Conservation (phyloP, 805 yeast species). For the Danielozyma ontarioensis region DNA sequence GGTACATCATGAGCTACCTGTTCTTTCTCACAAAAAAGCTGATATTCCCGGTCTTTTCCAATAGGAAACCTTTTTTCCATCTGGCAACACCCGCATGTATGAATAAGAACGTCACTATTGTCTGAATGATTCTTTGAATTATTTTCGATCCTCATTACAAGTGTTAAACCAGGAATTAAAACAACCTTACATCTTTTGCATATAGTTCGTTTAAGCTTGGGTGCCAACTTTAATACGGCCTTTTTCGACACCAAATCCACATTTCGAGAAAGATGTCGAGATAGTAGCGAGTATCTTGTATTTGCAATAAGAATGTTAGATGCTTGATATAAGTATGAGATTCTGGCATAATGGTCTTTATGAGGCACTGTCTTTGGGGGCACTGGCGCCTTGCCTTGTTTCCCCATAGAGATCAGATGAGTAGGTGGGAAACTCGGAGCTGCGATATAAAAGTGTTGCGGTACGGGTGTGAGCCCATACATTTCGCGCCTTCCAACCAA, state of each 20-base stretch:
- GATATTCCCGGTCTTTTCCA: conserved; percentile 49
- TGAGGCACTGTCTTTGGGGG: conserved; percentile 42
- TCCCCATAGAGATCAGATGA: no score
- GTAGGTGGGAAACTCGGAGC: no score
- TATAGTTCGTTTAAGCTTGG: conserved; percentile 57
- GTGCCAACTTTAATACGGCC: conserved; percentile 60
- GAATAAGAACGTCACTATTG: conserved; percentile 43
- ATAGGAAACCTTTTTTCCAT: conserved; percentile 52
- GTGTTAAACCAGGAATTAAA: conserved; percentile 44
- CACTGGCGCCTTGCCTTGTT: conserved; percentile 1
- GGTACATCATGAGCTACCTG: conserved; percentile 10
- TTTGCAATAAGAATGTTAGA: conserved; percentile 35
- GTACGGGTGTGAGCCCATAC: no score
- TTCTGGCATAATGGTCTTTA: conserved; percentile 55
- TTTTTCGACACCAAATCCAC: conserved; percentile 62
- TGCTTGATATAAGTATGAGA: conserved; percentile 56
- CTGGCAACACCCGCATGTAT: conserved; percentile 52
- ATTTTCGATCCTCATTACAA: conserved; percentile 37
- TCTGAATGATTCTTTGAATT: conserved; percentile 23
- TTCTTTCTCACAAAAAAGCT: conserved; percentile 40
- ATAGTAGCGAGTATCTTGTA: conserved; percentile 34
- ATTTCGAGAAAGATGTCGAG: conserved; percentile 50
- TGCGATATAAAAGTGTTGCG: no score
- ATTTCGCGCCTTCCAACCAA: no score
- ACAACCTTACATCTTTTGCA: conserved; percentile 64